Evolutionary conservation across 768 basidiomycete species (phyloP).

Genomic region (Amanita molliuscula): DNA sequence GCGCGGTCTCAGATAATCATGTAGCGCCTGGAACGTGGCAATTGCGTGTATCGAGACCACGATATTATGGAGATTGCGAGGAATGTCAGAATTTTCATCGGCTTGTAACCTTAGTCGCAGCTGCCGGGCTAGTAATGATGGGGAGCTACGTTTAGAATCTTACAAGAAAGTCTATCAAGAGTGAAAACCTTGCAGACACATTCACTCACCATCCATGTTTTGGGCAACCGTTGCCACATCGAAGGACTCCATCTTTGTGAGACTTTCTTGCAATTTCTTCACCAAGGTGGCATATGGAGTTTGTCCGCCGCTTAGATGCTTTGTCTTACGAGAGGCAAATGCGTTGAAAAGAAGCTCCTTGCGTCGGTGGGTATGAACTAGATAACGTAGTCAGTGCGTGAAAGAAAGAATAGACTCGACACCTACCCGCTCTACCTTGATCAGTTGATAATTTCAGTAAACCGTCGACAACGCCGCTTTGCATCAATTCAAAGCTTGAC

Average conservation of each 20-base stretch:
- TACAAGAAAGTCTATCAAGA: slow-evolving; percentile 4
- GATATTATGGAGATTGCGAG: slow-evolving; percentile 78
- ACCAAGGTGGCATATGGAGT: slow-evolving; percentile 71
- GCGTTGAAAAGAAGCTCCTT: slow-evolving; percentile 75
- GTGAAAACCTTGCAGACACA: slow-evolving; percentile 2
- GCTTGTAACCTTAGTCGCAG: slow-evolving; percentile 85
- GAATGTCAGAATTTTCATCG: slow-evolving; percentile 81
- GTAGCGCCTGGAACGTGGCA: slow-evolving; percentile 93
- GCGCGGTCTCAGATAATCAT: slow-evolving; percentile 90
- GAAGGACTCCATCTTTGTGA: slow-evolving; percentile 92
- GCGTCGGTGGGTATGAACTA: slow-evolving; percentile 57
- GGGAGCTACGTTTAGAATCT: slow-evolving; percentile 89
- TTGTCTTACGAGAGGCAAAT: slow-evolving; percentile 49
- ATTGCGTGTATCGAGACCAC: slow-evolving; percentile 98
- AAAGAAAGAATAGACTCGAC: slow-evolving; percentile 14
- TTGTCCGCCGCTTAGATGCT: slow-evolving; percentile 31
- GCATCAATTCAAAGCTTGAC: slow-evolving; percentile 91
- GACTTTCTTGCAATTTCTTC: slow-evolving; percentile 91
- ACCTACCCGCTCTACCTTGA: slow-evolving; percentile 42
- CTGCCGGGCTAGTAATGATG: slow-evolving; percentile 86
- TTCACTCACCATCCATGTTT: slow-evolving; percentile 60
- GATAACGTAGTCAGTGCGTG: background rate
- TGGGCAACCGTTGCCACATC: slow-evolving; percentile 88
- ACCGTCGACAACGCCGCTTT: slow-evolving; percentile 88
- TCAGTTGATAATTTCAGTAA: slow-evolving; percentile 76